Evolutionary conservation across 306 rosid genomes (phyloP).

Genomic region (Sesbania bispinosa): DNA sequence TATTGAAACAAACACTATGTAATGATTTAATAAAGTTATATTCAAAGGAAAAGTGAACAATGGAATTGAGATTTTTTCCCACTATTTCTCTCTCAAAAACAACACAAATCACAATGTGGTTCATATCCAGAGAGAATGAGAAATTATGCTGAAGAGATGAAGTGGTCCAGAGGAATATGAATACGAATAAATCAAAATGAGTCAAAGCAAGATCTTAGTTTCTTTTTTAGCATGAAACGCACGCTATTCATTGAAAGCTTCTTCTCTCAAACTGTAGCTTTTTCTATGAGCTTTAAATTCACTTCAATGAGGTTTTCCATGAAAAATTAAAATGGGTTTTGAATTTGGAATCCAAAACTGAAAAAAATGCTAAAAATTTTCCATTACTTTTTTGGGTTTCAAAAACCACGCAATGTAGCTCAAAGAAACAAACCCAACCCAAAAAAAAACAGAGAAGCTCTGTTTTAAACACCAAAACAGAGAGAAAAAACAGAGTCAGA

Average conservation of each 20-base stretch:
- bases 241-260: not conserved
- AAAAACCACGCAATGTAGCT: constrained; percentile 24
- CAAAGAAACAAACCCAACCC: not conserved
- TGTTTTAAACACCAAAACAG: constrained; percentile 7
- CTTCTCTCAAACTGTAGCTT: not conserved
- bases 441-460: not conserved
- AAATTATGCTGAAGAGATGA: not conserved
- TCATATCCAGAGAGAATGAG: not conserved
- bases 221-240: not conserved
- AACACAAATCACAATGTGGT: not conserved
- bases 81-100: not conserved
- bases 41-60: not conserved
- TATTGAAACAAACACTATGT: too few relatives aligned
- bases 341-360: not conserved
- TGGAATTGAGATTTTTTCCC: not conserved
- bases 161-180: not conserved
- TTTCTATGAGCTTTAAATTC: not conserved
- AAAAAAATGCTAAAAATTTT: not conserved
- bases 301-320: not conserved
- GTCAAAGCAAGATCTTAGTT: not conserved
- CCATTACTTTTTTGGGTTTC: not conserved
- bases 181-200: not conserved
- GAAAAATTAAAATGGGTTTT: not conserved
- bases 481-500: not conserved
- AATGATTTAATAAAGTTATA: too few relatives aligned